Evolutionary conservation across 2,329 filamentous ascomycete genomes (phyloP), one percentile per base, ranked within the genome.

Genomic region (Colletotrichum abscissum): DNA sequence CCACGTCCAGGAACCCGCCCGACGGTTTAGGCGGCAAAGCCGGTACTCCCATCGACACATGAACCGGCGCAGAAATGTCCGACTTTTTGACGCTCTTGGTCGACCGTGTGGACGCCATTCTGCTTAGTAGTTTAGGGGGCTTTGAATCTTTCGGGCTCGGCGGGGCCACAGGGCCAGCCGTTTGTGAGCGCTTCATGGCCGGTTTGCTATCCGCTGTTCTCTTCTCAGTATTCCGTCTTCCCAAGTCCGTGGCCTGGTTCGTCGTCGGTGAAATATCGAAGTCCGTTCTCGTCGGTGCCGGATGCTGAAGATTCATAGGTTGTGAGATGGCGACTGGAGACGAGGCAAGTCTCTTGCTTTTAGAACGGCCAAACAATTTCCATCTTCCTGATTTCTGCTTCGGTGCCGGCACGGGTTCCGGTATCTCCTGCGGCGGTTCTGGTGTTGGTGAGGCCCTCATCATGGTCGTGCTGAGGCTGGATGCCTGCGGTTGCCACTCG

Each of bases 1-100:
- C 91, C 19, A 98, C 88, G 77, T 95, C 88, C 24, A 98, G 84
- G 7, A 92, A 81, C 2, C 84, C 82, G 11, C 80, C 79, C 22
- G 69, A 65, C 8, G 76, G 75, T 12, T 75, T 77, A n/a, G 69
- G 57, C n/a, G 59, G 56, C 26, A 52, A 38, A 63, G 65, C 35
- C 57, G 62, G 76, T 67, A 76, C 80, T 42, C 75, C 77, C 67
- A 67, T 49, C 58, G 58, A 75, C 66, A 76, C 80, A 54, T 76
- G 78, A 54, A 76, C 79, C 54, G 74, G 78, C 55, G 75, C 80
- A 19, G 79, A 77, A 19, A 76, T 78, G 30, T 78, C 76, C 19
- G 75, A 74, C 22, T 76, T 74, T 72, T 71, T 76, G 60, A 74
- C 69, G 28, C 69, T 75, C 14, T 65, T 72, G 11, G 69, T 49